Evolutionary conservation across 2,329 filamentous ascomycete species (phyloP), one percentile per base, ranked within the genome.

Genomic region (Orbilia blumenaviensis): DNA sequence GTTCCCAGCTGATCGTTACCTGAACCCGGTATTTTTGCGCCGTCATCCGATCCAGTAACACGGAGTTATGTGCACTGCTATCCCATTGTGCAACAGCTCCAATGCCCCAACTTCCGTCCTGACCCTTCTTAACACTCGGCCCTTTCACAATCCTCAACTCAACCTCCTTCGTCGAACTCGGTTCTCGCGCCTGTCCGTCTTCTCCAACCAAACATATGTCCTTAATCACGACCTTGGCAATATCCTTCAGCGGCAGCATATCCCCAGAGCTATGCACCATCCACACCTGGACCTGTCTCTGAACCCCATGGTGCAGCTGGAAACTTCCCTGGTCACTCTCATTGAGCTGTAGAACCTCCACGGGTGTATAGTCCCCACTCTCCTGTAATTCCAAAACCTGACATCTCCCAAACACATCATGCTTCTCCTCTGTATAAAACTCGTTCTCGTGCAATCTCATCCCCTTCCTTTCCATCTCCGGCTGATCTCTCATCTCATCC

Each of bases 51-150:
- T 99, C 94, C n/a, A 99, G 88, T 12, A 98, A 86, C n/a, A 96
- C 85, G 4, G 95, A 97, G 78, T 89, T 90, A 83, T 99, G 95
- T 79, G 95, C 86, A 80, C 93, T 96, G 0, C 94, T 97, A 82
- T 99, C 95, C 95, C 95, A 99, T 81, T 98, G 94, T 0, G 92
- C 93, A n/a, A 91, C 87, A 46, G 98, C 86, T 0, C 91, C 94
- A 38, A 97, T 90, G 81, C 91, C 93, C 36, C 90, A 91, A 0
- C 94, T 97, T 38, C 95, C 95, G 81, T 98, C 96, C 23, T 92
- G 89, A 81, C 97, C 96, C 71, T 92, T 89, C 78, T 91, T 91
- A 78, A 97, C 90, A 67, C 89, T 87, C 0, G 95, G 94, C 54
- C 91, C 89, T 32, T 91, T 88, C 2, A 93, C 87, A 50, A 96